Base-by-base conservation (phyloP, 306 rosid species). In the Luffa acutangula region DNA sequence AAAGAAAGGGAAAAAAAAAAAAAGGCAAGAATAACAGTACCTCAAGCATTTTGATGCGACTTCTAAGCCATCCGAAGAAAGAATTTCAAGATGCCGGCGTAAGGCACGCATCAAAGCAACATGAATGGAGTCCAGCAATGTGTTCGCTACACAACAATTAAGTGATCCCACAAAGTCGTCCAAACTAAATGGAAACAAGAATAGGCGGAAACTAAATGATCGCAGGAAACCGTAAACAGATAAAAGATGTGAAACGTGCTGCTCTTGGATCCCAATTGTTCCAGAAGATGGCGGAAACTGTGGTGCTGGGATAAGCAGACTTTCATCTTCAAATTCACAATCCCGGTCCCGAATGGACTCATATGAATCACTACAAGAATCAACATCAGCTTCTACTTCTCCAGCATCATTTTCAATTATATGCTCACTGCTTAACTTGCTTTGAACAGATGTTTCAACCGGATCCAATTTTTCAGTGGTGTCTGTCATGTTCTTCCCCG, bases 151-250 rank as follows among this genome's bases (percentile, higher is more conserved):
- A 59, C 54, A 57, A 80, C 87, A 91, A 70, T 96, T 96, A 69
- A 96, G 90, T 4, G 89, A 86, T 6, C 99, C 99, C 74, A 96
- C 94, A 77, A 96, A 93, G 41, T 96, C 99, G 71, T 96, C 99
- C 89, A 96, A 78, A 41, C 93, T 83, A 79, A 93, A 96, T 0
- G 99, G 99, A 67, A 80, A 78, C 72, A 96, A 81, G 77, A 89
- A 96, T 84, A 96, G 41, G 63, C 85, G 76, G 57, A 82, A 87
- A 58, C 98, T 93, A 80, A 93, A 91, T 0, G 98, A 91, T 60
- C 98, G 88, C 60, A 93, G 80, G 79, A 93, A 93, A 80, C 97
- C 92, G 77, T 96, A 96, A 7, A 96, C 96, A 3, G 99, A 80
- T 43, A 96, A 81, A 15, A 96, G 91, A 79, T 86, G 88, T 4